Evolutionary conservation across 768 basidiomycete species (phyloP).

Genomic region (Lactarius vividus): DNA sequence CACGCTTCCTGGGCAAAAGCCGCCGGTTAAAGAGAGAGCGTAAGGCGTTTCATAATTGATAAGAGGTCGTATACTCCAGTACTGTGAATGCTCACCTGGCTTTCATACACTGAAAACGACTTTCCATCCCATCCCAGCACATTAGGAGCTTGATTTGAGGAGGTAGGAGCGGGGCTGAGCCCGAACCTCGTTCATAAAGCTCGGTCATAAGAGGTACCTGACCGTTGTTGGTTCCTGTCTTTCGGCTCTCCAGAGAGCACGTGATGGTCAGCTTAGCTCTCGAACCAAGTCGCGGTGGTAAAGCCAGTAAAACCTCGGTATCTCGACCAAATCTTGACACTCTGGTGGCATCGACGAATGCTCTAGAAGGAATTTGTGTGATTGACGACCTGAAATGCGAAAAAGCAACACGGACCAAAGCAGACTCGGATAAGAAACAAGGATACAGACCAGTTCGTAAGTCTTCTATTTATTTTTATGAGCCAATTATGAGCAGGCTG

Average conservation of each 20-base stretch:
- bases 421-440: background rate
- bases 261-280: background rate
- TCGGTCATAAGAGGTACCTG: background rate
- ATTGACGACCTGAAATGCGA: background rate
- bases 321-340: background rate
- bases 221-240: background rate
- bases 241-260: background rate
- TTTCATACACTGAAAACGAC: background rate
- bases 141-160: background rate
- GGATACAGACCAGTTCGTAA: background rate
- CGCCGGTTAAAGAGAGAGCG: background rate
- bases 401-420: background rate
- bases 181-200: background rate
- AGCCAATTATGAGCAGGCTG: background rate
- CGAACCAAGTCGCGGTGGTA: background rate
- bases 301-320: background rate
- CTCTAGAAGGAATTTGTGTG: too few species aligned
- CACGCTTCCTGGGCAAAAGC: background rate
- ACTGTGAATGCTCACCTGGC: background rate
- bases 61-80: background rate
- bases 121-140: background rate
- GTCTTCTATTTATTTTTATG: background rate
- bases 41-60: background rate
- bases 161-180: background rate
- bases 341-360: background rate